Evolutionary conservation across 2,329 filamentous ascomycete genomes (phyloP).

Genomic region (Hyphodiscus sp.): DNA sequence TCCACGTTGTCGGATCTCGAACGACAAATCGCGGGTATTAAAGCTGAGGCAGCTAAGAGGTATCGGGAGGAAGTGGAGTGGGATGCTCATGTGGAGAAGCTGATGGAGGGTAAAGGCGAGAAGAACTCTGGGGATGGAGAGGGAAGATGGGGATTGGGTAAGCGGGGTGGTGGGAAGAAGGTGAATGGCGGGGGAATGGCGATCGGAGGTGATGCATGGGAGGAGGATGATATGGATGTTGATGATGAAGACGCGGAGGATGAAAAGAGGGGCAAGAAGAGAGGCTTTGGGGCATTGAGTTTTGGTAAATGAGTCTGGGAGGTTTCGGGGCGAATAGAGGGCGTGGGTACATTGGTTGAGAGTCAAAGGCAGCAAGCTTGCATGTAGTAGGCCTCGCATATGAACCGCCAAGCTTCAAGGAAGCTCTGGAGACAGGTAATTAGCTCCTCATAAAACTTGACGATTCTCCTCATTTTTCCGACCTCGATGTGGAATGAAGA

Average conservation of each 20-base stretch:
- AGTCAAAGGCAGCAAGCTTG: too few species aligned
- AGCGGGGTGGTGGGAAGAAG: slow-evolving; percentile 15
- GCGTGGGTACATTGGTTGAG: too few species aligned
- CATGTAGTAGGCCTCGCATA: too few species aligned
- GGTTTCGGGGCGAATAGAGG: too few species aligned
- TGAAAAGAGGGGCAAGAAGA: slow-evolving; percentile 39
- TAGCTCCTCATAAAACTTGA: too few species aligned
- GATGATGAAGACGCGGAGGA: slow-evolving; percentile 48
- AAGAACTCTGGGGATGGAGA: slow-evolving; percentile 41
- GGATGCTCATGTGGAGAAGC: slow-evolving; percentile 22
- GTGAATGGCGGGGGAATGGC: slow-evolving; percentile 39
- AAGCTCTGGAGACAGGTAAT: too few species aligned
- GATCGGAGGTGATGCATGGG: slow-evolving; percentile 20
- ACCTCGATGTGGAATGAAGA: too few species aligned
- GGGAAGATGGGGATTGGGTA: slow-evolving; percentile 31
- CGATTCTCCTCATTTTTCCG: too few species aligned
- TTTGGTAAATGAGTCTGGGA: slow-evolving; percentile 3
- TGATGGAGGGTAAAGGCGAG: slow-evolving; percentile 37
- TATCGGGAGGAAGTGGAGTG: slow-evolving; percentile 35
- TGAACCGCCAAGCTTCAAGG: too few species aligned
- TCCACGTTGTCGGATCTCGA: slow-evolving; percentile 70
- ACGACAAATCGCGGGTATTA: slow-evolving; percentile 63
- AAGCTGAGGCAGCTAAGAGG: slow-evolving; percentile 47
- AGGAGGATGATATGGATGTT: slow-evolving; percentile 44
- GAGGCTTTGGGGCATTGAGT: slow-evolving; percentile 39